Percentiles rank a stretch among this genome's conserved stretches.
These are phyloP conservation scores for Rhodotorula sp. DNA, from an alignment of 1,284 basidiomycete genomes.

Conservation along the genomic window DNA sequence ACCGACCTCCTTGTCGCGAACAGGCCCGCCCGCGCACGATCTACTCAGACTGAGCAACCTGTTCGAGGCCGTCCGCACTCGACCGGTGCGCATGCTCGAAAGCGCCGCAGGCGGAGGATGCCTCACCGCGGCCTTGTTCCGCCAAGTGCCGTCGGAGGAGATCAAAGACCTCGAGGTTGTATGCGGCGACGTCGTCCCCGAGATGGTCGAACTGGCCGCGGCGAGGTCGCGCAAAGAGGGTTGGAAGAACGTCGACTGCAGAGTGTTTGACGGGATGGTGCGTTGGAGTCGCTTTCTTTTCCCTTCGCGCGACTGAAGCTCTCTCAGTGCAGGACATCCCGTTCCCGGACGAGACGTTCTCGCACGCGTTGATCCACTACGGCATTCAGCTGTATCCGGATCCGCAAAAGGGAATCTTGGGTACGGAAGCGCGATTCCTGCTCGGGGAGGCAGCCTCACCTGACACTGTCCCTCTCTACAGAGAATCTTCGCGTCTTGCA, in stretches of 20 bases:
- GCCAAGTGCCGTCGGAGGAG: background rate
- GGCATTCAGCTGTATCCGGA: slow-evolving; percentile 19
- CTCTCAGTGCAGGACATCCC: slow-evolving; percentile 1
- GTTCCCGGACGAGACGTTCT: background rate
- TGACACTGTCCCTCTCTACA: background rate
- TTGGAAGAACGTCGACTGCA: slow-evolving; percentile 1
- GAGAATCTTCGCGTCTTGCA: slow-evolving; percentile 8
- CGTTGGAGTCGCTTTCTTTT: background rate
- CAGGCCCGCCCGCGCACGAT: background rate
- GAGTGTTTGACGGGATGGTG: slow-evolving; percentile 8
- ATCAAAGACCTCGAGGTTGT: slow-evolving; percentile 1
- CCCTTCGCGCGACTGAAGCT: too few species aligned
- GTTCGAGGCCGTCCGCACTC: background rate
- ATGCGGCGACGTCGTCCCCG: slow-evolving; percentile 6
- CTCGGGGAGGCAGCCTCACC: too few species aligned
- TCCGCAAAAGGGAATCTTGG: slow-evolving; percentile 1
- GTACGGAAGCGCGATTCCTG: background rate
- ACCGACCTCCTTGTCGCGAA: too few species aligned
- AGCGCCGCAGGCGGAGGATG: slow-evolving; percentile 2
- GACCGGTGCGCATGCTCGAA: slow-evolving; percentile 5
- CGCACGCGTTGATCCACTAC: slow-evolving; percentile 4
- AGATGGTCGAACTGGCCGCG: slow-evolving; percentile 8
- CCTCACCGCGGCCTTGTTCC: background rate
- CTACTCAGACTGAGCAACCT: slow-evolving; percentile 4
- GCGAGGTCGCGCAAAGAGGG: background rate